Base-by-base conservation (phyloP, 1,284 basidiomycete genomes). In the Fomitopsis pinicola region DNA sequence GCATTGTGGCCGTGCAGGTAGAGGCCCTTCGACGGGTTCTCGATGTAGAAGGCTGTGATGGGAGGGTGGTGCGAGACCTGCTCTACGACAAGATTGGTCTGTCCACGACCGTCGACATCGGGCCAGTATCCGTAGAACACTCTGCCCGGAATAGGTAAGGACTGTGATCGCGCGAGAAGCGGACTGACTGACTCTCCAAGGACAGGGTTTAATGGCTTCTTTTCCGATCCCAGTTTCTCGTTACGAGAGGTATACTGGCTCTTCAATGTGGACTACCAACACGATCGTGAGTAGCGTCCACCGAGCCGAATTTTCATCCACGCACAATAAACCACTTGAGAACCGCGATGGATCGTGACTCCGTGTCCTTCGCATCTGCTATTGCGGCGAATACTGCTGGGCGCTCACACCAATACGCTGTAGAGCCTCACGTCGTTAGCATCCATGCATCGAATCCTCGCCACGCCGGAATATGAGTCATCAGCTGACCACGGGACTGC, bases 11-110 rank as follows among this genome's bases (percentile, higher is more conserved):
- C 97, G 57, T 88, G 86, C 59, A 98, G 84, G 50, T 83, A 77
- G 59, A 99, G 76, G 1, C 94, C 91, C 69, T 94, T 95, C 52
- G 80, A 73, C 62, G 86, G 79, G 79, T 99, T 98, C 76, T 88
- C 83, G 67, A 99, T 92, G 75, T 86, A 84, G 79, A 88, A 94
- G 58, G 87, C 92, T 61, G 88, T 95, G 69, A 95, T 90, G 6
- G 94, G 92, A 3, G 95, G 95, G 75, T 97, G 95, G 72, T 97
- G 95, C 33, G 94, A 97, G 57, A 98, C 96, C 77, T 99, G 97
- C 79, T 99, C 97, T n/a, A 97, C 93, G 42, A 92, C 83, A 35
- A 99, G 84, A 53, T 82, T 81, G 15, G 94, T 96, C 73, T 91
- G 84, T n/a, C 93, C 93, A 26, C 90, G 87, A n/a, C 85, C 87